Evolutionary conservation across 306 rosid genomes (phyloP), one percentile per base, ranked within the genome.

Genomic region (Lathyrus aphaca): DNA sequence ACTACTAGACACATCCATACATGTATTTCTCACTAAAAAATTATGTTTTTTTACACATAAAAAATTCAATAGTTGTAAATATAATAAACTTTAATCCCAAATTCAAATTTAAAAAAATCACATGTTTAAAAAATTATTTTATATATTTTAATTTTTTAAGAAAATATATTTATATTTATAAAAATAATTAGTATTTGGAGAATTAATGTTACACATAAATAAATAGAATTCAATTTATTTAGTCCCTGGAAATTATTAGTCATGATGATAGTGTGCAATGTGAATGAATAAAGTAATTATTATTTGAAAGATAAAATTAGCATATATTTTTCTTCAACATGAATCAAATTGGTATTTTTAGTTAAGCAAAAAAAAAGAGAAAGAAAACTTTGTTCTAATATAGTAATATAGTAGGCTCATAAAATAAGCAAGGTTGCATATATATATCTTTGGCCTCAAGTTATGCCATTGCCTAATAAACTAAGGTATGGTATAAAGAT

Each of bases 401-500:
- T 73, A 78, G 69, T 40, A 72, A 66, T 19, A 0, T 19, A 0
- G 48, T 78, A 68, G 78, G 54, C 70, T 35, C 61, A 73, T 43
- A 51, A 59, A 65, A 49, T 27, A 46, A 54, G 30, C 23, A 64
- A 59, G 30, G 23, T 50, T 51, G 8, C 10, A 53, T 62, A 60
- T 54, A 60, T 54, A 21, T 68, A 44, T 45, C 79, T 74, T 79
- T 69, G 73, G 19, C 48, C 73, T 55, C 79, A 79, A 79, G 83
- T 35, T 73, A 73, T 73, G 66, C 70, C 68, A 79, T 21, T 68
- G 17, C 40, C 56, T 68, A 35, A 79, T 68, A 14, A 79, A 68
- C 39, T 35, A 67, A 4, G 25, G 62, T 23, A 25, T 5, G 27
- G 14, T 25, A 35, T 35, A 40, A 30, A 70, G 66, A 57, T 12